A percentile compares a stretch with the other conserved stretches of the same genome.
Conservation (phyloP, 371 early-diverging fungal species). For the Saksenaea oblongispora region DNA sequence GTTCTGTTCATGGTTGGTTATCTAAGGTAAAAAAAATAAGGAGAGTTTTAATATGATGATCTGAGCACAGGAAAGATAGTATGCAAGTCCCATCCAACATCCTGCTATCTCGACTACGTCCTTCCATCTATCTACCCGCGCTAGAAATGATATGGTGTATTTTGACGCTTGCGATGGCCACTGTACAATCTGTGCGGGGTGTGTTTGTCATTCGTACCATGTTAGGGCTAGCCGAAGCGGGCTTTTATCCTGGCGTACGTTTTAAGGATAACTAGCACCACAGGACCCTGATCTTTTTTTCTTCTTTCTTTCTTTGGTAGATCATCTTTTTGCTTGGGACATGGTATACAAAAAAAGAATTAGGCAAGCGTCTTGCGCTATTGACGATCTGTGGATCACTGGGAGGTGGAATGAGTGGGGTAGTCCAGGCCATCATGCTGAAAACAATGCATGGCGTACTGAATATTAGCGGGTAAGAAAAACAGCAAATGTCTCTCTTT, state of each 20-base stretch:
- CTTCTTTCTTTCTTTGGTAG: slow-evolving; percentile 6
- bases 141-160: slow-evolving; percentile 59
- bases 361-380: slow-evolving; percentile 40
- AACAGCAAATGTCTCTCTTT: neutral
- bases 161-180: slow-evolving; percentile 60
- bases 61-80: slow-evolving; percentile 11
- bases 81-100: slow-evolving; percentile 68
- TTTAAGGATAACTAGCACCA: neutral
- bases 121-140: slow-evolving; percentile 53
- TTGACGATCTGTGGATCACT: slow-evolving; percentile 44
- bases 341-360: slow-evolving; percentile 54
- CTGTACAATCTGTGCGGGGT: slow-evolving; percentile 46
- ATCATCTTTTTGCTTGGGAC: slow-evolving; percentile 48
- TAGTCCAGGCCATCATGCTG: slow-evolving; percentile 46
- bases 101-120: slow-evolving; percentile 50
- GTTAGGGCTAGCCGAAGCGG: slow-evolving; percentile 67
- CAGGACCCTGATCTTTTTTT: neutral
- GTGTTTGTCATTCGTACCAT: slow-evolving; percentile 55
- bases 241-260: slow-evolving; percentile 58
- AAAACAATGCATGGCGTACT: slow-evolving; percentile 46
- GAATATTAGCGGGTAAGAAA: slow-evolving; percentile 46
- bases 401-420: slow-evolving; percentile 43
- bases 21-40: slow-evolving; percentile 22
- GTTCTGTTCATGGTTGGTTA: slow-evolving; percentile 46
- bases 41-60: neutral